Evolutionary conservation across 2,329 filamentous ascomycete genomes (phyloP).

Genomic region (Pseudocercospora pini-densiflorae): DNA sequence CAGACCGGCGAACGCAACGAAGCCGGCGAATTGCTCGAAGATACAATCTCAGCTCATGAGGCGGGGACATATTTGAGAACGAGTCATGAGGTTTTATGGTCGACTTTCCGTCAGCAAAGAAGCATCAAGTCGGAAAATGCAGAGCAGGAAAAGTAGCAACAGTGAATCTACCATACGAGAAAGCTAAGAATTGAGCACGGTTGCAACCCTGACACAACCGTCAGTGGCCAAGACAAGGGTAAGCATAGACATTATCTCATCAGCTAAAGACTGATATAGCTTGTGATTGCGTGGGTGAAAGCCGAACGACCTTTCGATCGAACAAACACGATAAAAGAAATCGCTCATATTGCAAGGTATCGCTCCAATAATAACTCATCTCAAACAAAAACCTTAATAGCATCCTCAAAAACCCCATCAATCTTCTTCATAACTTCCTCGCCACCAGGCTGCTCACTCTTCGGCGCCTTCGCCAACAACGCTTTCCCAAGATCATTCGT

Average conservation of each 20-base stretch:
- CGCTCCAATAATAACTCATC: background rate
- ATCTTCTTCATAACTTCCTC: constrained; percentile 23
- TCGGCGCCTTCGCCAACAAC: constrained; percentile 25
- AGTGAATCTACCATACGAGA: background rate
- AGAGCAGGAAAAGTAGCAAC: background rate
- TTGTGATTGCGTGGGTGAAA: background rate
- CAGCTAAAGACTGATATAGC: background rate
- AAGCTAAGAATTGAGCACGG: background rate
- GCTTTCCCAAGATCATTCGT: constrained; percentile 26
- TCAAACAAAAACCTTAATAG: constrained; percentile 27
- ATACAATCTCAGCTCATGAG: background rate
- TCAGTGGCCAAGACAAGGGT: background rate
- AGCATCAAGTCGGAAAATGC: background rate
- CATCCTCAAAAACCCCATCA: constrained; percentile 30
- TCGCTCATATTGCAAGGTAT: background rate
- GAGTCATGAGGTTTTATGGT: background rate
- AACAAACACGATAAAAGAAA: background rate
- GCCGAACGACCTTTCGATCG: background rate
- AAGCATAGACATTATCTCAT: background rate
- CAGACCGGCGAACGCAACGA: background rate
- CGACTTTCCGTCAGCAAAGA: background rate
- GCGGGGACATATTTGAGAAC: background rate
- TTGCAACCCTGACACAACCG: background rate
- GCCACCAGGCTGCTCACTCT: constrained; percentile 17
- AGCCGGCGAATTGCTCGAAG: background rate